Base-by-base conservation (phyloP, 2,329 filamentous ascomycete species). In the Berkeleyomyces rouxiae region DNA sequence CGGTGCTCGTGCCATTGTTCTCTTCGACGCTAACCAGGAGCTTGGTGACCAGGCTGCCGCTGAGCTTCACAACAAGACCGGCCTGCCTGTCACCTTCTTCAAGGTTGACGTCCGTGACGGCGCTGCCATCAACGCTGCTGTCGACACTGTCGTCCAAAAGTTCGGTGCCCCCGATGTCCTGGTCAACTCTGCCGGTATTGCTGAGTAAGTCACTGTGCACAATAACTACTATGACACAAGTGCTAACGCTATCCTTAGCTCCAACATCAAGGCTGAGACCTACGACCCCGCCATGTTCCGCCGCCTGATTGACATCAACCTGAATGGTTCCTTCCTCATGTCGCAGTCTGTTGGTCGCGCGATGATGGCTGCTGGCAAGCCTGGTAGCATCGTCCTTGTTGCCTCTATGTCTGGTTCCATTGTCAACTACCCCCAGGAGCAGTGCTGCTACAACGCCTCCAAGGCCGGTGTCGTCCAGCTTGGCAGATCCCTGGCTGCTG, bases 391-490 rank as follows among this genome's bases (percentile, higher is more conserved):
- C 70, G 79, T 91, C 70, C 82, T 90, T 66, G 82, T 90, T 61
- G 86, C 86, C 40, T 88, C 85, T 69, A 90, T 92, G 87, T 89
- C 86, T 59, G 88, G 87, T 67, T 82, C 83, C 75, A 83, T 92
- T 67, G 88, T 90, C 79, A 92, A 92, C 82, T 90, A 85, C 77
- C 88, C 87, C 5, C 87, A 91, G 75, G 85, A 90, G 76, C 87
- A 91, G 76, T 83, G 79, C 57, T 88, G 85, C 74, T 92, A 92
- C 81, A 91, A 91, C 70, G 86, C 87, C 39, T 88, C 85, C 74
- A 91, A 91, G 80, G 86, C 88, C 13, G 87, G 84, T 68, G 86
- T 90, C 44, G 81, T 89, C 67, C 85, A 88, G 74, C 80, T 91
- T 61, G 86, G 83, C 74, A 89, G 88, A 77, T 90, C 86, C 3